Base-by-base conservation (phyloP, 2,329 filamentous ascomycete genomes). In the Aspergillus persii region DNA sequence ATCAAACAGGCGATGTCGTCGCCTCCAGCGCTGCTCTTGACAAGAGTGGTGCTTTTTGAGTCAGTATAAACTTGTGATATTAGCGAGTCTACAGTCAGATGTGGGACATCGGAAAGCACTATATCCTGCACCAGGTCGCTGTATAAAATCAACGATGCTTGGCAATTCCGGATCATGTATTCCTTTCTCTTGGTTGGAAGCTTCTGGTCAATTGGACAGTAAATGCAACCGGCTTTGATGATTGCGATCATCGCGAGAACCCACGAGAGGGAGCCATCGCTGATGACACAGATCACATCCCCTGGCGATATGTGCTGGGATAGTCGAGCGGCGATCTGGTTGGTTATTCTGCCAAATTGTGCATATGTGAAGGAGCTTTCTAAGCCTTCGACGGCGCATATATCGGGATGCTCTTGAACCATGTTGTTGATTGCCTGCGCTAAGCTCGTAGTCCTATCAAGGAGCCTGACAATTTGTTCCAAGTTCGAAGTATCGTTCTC, bases 1-100 rank as follows among this genome's bases (percentile, higher is more conserved):
- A 74, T 76, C 0, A 81, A 30, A 56, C 78, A 82, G 0, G 77
- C 77, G 18, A 53, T 56, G 7, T 41, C 53, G 11, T 56, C 49
- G 4, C 54, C 50, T 29, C 54, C 27, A 36, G 54, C 41, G 12
- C 50, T 8, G 23, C 18, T 15, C 8, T 50, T 27, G 12, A 47
- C 29, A n/a, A 27, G 12, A n/a, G 33, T 4, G 11, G 33, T n/a
- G 36, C 6, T 15, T n/a, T 41, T 15, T 4, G 29, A 2, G 15
- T 44, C 15, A 7, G 39, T n/a, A 26, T 18, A 2, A 12, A 23
- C n/a, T 15, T 47, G 9, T 8, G 18, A 9, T 15, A 50, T 36
- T 0, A 56, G 23, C 12, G 50, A 48, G 23, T 57, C 36, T 9
- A 52, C 54, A 15, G n/a, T n/a, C 18, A 50, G 36, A 12, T n/a